Evolutionary conservation across 2,329 filamentous ascomycete species (phyloP), one percentile per base, ranked within the genome.

Genomic region (Diaporthe sp.): DNA sequence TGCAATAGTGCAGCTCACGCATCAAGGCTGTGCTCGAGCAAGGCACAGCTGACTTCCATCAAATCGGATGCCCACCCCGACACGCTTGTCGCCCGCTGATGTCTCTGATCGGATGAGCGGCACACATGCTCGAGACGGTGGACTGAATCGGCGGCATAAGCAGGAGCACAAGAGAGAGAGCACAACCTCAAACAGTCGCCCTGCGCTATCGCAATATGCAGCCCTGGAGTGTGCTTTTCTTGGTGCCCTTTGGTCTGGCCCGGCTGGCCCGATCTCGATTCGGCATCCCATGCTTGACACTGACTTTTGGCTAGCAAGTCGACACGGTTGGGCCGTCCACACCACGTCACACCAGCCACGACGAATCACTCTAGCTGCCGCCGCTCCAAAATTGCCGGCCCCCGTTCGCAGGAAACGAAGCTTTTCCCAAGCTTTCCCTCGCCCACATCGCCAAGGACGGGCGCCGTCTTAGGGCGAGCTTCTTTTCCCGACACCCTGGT

Each of bases 391-490:
- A 67, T 52, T 67, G 61, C 61, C 45, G 42, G 47, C 30, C 57
- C 47, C 10, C 25, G 22, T 30, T 10, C 52, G 8, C 30, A 38
- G 33, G 45, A 54, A 64, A 55, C 42, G 54, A 72, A 52, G 57
- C 69, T 67, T 67, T 67, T 47, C 33, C 28, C 45, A 67, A 52
- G 35, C 55, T 38, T 50, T 54, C 47, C 10, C 45, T 50, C 57
- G 69, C 69, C 69, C 69, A 64, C 69, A 72, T 64, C 28, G 69
- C 69, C 69, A 72, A 72, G 69, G 50, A 72, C 69, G 57, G 57
- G 57, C 45, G 28, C 54, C 69, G 58, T 47, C 45, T 64, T 64
- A 72, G 69, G 55, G 69, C 45, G 54, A 72, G 69, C 69, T 72
- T 72, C 69, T 64, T 72, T 72, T 71, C 35, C 45, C 69, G 64